phyloP scores from a whole-genome alignment of 139 green algal genomes.

The Chlorella sp. region DNA sequence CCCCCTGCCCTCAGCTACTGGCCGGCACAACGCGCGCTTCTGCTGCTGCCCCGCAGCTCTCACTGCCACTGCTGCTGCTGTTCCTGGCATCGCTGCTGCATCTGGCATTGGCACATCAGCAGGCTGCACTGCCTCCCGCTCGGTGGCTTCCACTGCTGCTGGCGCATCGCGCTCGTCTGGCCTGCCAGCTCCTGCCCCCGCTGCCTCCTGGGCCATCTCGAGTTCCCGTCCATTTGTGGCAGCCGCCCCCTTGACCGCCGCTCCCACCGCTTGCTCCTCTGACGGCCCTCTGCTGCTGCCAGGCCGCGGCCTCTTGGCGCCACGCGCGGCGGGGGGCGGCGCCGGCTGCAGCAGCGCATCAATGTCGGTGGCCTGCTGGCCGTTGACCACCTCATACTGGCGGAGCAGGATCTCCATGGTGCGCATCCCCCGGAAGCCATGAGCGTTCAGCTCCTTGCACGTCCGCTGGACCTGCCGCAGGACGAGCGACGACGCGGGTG shows the following conservation, averaged over 20 bases:
- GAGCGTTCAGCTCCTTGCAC: slow-evolving; percentile 55
- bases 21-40: slow-evolving; percentile 44
- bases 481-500: no score
- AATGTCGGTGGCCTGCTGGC: slow-evolving; percentile 15
- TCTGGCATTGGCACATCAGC: slow-evolving; percentile 6
- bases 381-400: slow-evolving; percentile 70
- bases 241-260: neutral
- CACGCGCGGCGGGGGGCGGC: neutral
- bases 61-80: neutral
- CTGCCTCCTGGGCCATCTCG: neutral
- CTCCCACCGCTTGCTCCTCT: neutral
- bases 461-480: slow-evolving; percentile 79
- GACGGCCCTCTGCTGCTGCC: neutral
- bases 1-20: slow-evolving; percentile 60
- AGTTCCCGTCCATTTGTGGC: neutral
- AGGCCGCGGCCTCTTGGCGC: neutral
- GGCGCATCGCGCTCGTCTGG: neutral
- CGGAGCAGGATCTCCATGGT: slow-evolving; percentile 88
- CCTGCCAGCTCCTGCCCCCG: neutral
- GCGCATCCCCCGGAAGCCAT: slow-evolving; percentile 71
- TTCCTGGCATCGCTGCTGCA: neutral
- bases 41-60: neutral
- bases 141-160: neutral
- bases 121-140: slow-evolving; percentile 15
- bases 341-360: neutral